Evolutionary conservation across 2,329 filamentous ascomycete genomes (phyloP).

Genomic region (Aspergillus bombycis): DNA sequence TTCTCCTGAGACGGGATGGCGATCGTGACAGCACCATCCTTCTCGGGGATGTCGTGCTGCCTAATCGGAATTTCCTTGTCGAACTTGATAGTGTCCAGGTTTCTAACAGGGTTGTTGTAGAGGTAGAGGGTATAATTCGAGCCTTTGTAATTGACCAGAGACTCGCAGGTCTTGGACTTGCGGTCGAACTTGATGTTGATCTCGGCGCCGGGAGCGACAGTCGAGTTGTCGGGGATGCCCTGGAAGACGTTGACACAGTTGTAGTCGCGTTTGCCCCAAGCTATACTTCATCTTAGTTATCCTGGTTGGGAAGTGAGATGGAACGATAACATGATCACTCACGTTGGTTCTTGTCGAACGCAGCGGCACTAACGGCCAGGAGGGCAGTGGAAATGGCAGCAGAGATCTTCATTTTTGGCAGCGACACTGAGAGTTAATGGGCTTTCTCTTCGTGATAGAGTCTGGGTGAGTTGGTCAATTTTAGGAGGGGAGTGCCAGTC

Average conservation of each 20-base stretch:
- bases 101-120: constrained; percentile 35
- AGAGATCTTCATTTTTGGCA: constrained; percentile 33
- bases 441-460: background rate
- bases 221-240: constrained; percentile 35
- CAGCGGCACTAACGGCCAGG: constrained; percentile 30
- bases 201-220: constrained; percentile 28
- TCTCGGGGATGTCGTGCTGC: constrained; percentile 19
- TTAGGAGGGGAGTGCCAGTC: background rate
- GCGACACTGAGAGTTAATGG: background rate
- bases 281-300: constrained; percentile 15
- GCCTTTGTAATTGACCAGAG: constrained; percentile 24
- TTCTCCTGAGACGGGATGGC: constrained; percentile 28
- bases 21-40: constrained; percentile 24
- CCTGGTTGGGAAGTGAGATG: background rate
- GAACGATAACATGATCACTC: constrained; percentile 9
- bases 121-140: constrained; percentile 31
- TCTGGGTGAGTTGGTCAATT: background rate
- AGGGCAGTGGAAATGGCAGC: constrained; percentile 26
- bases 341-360: constrained; percentile 38
- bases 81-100: constrained; percentile 24
- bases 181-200: constrained; percentile 34
- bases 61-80: constrained; percentile 26
- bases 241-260: constrained; percentile 37
- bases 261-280: constrained; percentile 40
- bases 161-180: constrained; percentile 28